Conservation (phyloP, 2,329 filamentous ascomycete genomes). For the Alternaria alternata region DNA sequence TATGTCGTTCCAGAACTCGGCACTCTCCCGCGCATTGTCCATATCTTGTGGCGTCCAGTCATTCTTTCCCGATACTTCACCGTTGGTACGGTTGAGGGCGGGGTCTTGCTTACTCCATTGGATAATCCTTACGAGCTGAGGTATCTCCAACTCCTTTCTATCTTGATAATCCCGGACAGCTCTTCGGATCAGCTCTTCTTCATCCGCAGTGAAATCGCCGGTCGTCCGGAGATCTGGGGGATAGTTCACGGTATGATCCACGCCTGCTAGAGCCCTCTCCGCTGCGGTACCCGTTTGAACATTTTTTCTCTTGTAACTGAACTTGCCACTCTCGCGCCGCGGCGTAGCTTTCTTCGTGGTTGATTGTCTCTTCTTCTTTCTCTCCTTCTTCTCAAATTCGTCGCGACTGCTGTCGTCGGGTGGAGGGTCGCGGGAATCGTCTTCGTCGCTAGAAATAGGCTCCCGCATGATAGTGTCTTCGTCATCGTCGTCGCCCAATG, state of each 20-base stretch:
- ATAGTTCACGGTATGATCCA: constrained; percentile 16
- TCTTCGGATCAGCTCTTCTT: constrained; percentile 35
- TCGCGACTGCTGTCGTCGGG: background rate
- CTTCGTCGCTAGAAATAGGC: constrained; percentile 6
- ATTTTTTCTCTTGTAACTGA: background rate
- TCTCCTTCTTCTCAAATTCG: background rate
- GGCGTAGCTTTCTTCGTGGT: background rate
- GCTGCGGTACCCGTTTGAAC: constrained; percentile 10
- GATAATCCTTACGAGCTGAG: constrained; percentile 32
- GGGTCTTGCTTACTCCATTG: constrained; percentile 21
- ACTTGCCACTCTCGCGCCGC: background rate
- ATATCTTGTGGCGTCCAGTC: constrained; percentile 6
- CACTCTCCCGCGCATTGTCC: constrained; percentile 19
- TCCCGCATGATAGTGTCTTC: constrained; percentile 4
- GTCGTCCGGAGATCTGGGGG: constrained; percentile 23
- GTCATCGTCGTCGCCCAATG: background rate
- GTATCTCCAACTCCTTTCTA: constrained; percentile 20
- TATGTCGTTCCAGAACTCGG: constrained; percentile 45
- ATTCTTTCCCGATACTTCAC: background rate
- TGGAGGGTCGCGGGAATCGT: background rate
- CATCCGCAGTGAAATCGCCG: constrained; percentile 31
- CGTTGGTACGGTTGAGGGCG: background rate
- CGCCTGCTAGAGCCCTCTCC: constrained; percentile 23
- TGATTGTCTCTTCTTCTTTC: background rate
- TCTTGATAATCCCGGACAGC: constrained; percentile 32